Percentiles rank a stretch among this genome's conserved stretches.
These are phyloP conservation scores for Penstemon davidsonii DNA, from an alignment of 257 asterid species.

Conservation along the genomic window DNA sequence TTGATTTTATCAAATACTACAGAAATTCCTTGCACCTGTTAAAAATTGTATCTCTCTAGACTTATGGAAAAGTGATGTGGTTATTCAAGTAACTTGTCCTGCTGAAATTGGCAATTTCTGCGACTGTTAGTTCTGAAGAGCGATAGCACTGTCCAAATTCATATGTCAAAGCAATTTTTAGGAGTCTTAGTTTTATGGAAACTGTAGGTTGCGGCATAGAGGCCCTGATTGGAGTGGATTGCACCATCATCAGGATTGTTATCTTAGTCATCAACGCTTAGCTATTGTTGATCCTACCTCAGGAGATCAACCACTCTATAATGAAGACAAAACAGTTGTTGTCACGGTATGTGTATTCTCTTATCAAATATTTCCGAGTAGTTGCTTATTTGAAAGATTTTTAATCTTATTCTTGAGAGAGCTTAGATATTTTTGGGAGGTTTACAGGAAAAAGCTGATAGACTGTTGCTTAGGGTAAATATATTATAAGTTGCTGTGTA, in stretches of 20 bases:
- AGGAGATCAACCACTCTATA: conserved; percentile 95
- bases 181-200: conserved; percentile 24
- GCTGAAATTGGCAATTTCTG: conserved; percentile 2
- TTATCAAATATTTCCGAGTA: conserved; percentile 8
- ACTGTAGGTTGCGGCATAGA: conserved; percentile 84
- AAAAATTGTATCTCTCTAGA: background rate
- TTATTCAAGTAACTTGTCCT: conserved; percentile 2
- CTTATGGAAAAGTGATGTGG: background rate
- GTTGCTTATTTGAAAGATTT: conserved; percentile 7
- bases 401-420: background rate
- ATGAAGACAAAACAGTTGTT: conserved; percentile 89
- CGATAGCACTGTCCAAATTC: background rate
- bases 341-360: conserved; percentile 69
- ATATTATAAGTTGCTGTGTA: conserved; percentile 6
- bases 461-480: conserved; percentile 3
- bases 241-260: conserved; percentile 72
- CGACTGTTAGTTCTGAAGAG: background rate
- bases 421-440: conserved; percentile 6
- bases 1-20: background rate
- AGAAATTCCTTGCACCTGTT: background rate
- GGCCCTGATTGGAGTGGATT: conserved; percentile 99
- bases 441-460: conserved; percentile 10
- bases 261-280: conserved; percentile 94
- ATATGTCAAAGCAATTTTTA: background rate
- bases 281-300: conserved; percentile 96